Conservation (phyloP, 129 eudicot genomes). For the Scalesia atractyloides region DNA sequence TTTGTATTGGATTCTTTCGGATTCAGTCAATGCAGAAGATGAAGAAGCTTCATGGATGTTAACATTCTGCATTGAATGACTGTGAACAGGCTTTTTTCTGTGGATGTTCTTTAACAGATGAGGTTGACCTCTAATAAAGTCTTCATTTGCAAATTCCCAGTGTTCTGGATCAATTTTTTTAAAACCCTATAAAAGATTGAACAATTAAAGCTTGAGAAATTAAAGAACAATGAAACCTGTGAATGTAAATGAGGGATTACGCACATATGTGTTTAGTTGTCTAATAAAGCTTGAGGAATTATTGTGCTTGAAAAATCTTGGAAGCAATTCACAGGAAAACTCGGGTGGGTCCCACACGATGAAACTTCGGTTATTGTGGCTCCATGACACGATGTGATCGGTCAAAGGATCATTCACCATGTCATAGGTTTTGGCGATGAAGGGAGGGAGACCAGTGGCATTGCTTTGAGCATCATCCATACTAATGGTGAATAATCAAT, state of each 20-base stretch:
- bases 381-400: constrained; percentile 38
- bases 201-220: neutral
- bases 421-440: constrained; percentile 35
- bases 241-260: neutral
- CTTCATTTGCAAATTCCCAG: constrained; percentile 92
- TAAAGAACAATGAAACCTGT: neutral
- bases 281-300: constrained; percentile 44
- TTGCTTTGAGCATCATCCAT: constrained; percentile 35
- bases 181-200: constrained; percentile 64
- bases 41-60: constrained; percentile 44
- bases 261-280: constrained; percentile 41
- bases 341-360: constrained; percentile 35
- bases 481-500: neutral
- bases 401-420: constrained; percentile 41
- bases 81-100: constrained; percentile 78
- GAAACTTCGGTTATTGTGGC: constrained; percentile 33
- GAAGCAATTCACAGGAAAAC: constrained; percentile 41
- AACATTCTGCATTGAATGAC: constrained; percentile 54
- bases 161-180: constrained; percentile 87
- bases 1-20: constrained; percentile 54
- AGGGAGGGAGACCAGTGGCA: constrained; percentile 35
- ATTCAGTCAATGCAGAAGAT: constrained; percentile 51
- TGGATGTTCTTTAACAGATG: constrained; percentile 74
- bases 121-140: constrained; percentile 66
- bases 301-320: constrained; percentile 42